Conservation (phyloP, 495 filamentous ascomycete genomes). For the Penicillium pancosmium region DNA sequence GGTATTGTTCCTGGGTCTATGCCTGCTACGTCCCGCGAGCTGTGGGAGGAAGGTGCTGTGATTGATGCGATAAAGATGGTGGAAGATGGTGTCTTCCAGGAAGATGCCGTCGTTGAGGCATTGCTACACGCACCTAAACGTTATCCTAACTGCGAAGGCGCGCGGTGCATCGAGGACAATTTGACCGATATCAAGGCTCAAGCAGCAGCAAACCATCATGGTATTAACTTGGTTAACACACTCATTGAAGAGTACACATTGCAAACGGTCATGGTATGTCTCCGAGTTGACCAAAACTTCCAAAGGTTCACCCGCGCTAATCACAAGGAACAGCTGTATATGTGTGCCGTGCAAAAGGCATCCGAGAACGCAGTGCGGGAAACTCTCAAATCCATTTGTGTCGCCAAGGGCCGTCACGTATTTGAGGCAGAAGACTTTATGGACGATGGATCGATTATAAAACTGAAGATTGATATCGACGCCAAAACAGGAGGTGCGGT, state of each 20-base stretch:
- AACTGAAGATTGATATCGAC: conserved; percentile 78
- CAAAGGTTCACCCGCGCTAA: not conserved
- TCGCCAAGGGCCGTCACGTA: no score
- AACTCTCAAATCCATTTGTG: conserved; percentile 70
- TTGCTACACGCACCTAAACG: no score
- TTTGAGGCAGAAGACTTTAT: conserved; percentile 59
- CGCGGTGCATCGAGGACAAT: conserved; percentile 78
- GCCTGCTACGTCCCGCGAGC: conserved; percentile 87
- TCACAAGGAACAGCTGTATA: conserved; percentile 33
- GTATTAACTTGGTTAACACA: conserved; percentile 78
- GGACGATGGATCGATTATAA: conserved; percentile 89
- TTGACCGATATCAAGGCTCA: conserved; percentile 92
- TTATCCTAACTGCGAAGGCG: not conserved
- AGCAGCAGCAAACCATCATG: conserved; percentile 89
- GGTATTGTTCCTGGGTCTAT: conserved; percentile 91
- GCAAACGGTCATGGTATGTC: not conserved
- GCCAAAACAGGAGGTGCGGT: conserved; percentile 79
- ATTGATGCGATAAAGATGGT: conserved; percentile 90
- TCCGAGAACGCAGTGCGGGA: conserved; percentile 78
- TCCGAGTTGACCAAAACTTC: not conserved
- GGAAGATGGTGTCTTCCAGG: conserved; percentile 82
- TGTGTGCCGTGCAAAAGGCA: conserved; percentile 86
- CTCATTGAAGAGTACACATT: conserved; percentile 76
- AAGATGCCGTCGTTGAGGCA: conserved; percentile 41
- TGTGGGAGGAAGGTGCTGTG: conserved; percentile 90